phyloP scores from a whole-genome alignment of 2,329 filamentous ascomycete species.

The Orbilia javanica region DNA sequence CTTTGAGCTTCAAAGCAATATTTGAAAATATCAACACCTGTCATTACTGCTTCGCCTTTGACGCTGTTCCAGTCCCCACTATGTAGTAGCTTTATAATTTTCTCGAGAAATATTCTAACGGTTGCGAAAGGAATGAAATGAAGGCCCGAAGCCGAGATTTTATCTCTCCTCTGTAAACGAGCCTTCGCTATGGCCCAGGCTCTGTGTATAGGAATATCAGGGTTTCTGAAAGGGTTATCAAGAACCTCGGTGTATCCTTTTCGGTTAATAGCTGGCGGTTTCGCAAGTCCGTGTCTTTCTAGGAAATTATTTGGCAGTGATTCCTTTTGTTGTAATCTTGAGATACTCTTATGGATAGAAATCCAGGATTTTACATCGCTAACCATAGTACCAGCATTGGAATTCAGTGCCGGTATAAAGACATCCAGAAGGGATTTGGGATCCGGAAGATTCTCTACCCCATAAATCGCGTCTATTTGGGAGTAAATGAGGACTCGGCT shows the following conservation, averaged over 20 bases:
- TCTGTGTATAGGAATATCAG: not conserved
- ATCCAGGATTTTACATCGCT: not conserved
- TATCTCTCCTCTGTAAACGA: not conserved
- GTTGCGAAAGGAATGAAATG: not conserved
- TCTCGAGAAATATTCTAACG: conserved; percentile 25
- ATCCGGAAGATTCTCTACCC: conserved; percentile 8
- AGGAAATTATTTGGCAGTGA: not conserved
- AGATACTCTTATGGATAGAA: not conserved
- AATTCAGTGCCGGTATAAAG: not conserved
- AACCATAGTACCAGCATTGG: not conserved
- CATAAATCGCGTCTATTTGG: conserved; percentile 36
- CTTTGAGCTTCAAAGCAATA: not conserved
- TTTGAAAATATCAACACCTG: conserved; percentile 35
- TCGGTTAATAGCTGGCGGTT: not conserved
- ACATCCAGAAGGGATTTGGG: not conserved
- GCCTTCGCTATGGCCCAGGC: not conserved
- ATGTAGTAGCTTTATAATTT: conserved; percentile 9
- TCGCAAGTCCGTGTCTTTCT: not conserved
- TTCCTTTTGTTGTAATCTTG: not conserved
- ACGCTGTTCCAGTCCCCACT: conserved; percentile 1
- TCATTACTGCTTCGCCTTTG: not conserved
- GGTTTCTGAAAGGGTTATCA: not conserved
- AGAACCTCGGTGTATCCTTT: not conserved
- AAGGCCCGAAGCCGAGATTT: not conserved
- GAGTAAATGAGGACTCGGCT: conserved; percentile 23